Evolutionary conservation across 805 yeast species (phyloP), one percentile per base, ranked within the genome.

Genomic region (Kodamaea sagamina): DNA sequence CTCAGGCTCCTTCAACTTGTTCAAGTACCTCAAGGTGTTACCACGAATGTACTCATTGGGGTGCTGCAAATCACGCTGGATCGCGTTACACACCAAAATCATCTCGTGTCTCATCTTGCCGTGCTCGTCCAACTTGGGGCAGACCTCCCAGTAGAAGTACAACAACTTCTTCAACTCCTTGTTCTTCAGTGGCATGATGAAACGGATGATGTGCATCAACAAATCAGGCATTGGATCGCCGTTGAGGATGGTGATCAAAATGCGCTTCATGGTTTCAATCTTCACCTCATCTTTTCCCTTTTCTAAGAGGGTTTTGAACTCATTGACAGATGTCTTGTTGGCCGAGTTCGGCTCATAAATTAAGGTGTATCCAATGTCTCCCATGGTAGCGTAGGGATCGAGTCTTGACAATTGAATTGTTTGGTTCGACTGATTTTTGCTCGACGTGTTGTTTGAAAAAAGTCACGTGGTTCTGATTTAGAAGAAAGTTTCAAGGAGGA

Each of bases 41-140:
- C 99, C 99, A 58, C 98, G 81, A 51, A 93, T 85, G 62, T 84
- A 93, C 68, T 93, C 99, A 72, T 93, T 93, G 40, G 99, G 97
- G 68, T 95, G 99, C 68, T 90, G 97, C 55, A 93, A 78, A 63
- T 93, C 99, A 65, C 89, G 90, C 67, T 93, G 95, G 58, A 93
- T 89, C 42, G 98, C 97, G 65, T 95, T 95, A 72, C 98, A 93
- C 39, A 92, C 98, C 51, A 93, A 79, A 67, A 95, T 92, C 98
- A 93, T 93, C 71, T 93, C 99, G 65, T 92, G 98, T 69, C 88
- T 88, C 75, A 95, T 79, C 64, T 88, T 89, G 3, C 98, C 98
- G 41, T 85, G 85, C 27, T 76, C 73, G 55, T 89, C 95, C 52
- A 85, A 73, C 68, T 95, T 95, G 43, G 96, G 95, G 61, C 96